Percentiles rank a stretch among this genome's conserved stretches.
Conservation (phyloP, 2,329 filamentous ascomycete genomes). For the Diaporthe ilicicola region DNA sequence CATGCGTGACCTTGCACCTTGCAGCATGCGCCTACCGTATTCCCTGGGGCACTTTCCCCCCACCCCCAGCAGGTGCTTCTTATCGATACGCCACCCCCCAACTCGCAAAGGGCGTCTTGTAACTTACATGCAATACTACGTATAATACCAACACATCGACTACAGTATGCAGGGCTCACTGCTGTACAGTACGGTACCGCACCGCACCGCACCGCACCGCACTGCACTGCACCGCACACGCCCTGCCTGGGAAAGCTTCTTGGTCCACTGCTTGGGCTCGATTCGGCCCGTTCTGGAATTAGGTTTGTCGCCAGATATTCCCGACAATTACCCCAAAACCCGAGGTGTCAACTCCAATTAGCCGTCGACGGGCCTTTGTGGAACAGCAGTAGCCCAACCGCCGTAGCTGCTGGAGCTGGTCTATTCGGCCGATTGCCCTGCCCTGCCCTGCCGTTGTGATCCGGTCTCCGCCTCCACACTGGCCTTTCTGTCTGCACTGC, state of each 20-base stretch:
- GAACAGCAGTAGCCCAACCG: not conserved
- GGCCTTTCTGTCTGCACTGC: not conserved
- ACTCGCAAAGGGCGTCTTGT: not conserved
- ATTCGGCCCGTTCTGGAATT: constrained; percentile 12
- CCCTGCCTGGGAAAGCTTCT: not conserved
- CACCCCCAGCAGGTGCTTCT: not conserved
- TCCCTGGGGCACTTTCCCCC: too few relatives aligned
- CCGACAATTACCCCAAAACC: constrained; percentile 24
- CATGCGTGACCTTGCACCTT: too few relatives aligned
- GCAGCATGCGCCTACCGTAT: too few relatives aligned
- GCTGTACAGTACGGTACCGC: constrained; percentile 4
- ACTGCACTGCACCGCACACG: not conserved
- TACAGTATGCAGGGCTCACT: constrained; percentile 1
- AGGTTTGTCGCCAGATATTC: constrained; percentile 9
- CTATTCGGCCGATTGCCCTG: not conserved
- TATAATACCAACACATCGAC: constrained; percentile 13
- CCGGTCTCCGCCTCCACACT: constrained; percentile 22
- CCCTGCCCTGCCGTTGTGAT: not conserved
- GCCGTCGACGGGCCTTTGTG: constrained; percentile 8
- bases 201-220: not conserved
- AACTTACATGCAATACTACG: not conserved
- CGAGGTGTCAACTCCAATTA: constrained; percentile 24
- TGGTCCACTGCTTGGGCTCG: constrained; percentile 8
- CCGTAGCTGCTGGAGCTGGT: not conserved
- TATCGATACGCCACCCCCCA: not conserved